These are phyloP conservation scores for Rhodosporidiobolus odoratus DNA, from an alignment of 768 basidiomycete species.

Conservation along the genomic window DNA sequence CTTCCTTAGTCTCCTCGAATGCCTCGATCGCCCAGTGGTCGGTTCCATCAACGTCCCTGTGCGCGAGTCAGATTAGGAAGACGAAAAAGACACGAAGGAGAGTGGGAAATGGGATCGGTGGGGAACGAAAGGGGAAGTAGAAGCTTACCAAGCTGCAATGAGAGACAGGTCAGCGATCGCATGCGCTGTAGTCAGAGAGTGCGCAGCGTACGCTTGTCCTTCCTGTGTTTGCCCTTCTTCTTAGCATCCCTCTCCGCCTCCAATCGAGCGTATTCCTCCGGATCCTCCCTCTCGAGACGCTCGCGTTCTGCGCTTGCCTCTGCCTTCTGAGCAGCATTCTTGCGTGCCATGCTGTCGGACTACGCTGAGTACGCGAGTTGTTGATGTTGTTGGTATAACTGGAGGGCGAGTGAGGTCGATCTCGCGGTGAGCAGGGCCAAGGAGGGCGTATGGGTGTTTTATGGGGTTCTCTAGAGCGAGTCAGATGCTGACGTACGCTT, in stretches of 20 bases:
- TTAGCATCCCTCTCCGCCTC: constrained; percentile 23
- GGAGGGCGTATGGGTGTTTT: neutral
- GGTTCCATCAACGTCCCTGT: constrained; percentile 7
- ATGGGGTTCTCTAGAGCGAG: too few relatives aligned
- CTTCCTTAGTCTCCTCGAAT: constrained; percentile 56
- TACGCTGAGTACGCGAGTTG: too few relatives aligned
- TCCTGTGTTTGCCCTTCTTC: constrained; percentile 79
- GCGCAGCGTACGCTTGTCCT: constrained; percentile 77
- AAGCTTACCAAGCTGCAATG: constrained; percentile 59
- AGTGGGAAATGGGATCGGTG: neutral
- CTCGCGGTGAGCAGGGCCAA: neutral
- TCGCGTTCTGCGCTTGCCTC: constrained; percentile 15
- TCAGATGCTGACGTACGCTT: too few relatives aligned
- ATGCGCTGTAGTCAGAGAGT: neutral
- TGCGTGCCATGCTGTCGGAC: constrained; percentile 38
- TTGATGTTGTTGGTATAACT: too few relatives aligned
- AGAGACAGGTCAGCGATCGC: neutral
- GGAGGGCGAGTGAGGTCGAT: neutral
- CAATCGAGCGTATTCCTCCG: constrained; percentile 14
- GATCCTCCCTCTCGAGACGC: constrained; percentile 16
- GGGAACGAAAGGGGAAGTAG: neutral
- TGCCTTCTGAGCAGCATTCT: constrained; percentile 35
- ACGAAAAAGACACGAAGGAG: too few relatives aligned
- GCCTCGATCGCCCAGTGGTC: constrained; percentile 74
- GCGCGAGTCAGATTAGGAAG: neutral